Percentiles rank a stretch among this genome's conserved stretches.
Conservation (phyloP, 1,139 yeast species). For the Debaryomyces nepalensis region DNA sequence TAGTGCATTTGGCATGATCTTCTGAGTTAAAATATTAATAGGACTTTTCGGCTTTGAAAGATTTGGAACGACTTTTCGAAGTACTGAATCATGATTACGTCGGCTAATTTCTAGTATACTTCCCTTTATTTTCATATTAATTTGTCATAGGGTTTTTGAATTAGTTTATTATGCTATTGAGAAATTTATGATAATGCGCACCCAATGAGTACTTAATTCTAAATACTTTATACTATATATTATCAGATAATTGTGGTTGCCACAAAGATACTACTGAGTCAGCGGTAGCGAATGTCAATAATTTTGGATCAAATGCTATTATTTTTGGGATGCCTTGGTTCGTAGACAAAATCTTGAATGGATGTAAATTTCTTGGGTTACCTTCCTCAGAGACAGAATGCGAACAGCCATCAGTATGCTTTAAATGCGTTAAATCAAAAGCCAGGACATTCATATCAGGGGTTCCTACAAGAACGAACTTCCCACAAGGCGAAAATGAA, state of each 20-base stretch:
- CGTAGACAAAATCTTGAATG: conserved; percentile 30
- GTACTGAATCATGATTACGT: background rate
- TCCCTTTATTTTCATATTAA: conserved; percentile 3
- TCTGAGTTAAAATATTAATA: background rate
- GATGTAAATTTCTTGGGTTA: conserved; percentile 29
- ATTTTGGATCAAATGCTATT: conserved; percentile 76
- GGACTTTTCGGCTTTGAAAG: background rate
- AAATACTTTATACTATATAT: background rate
- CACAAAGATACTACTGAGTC: conserved; percentile 57
- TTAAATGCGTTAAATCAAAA: conserved; percentile 60
- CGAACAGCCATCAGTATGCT: conserved; percentile 31
- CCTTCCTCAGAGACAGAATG: conserved; percentile 21
- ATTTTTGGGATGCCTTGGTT: conserved; percentile 58
- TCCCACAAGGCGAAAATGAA: conserved; percentile 82
- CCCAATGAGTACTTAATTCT: too few relatives aligned
- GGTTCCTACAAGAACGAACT: conserved; percentile 66
- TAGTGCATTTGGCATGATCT: background rate
- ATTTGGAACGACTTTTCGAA: background rate
- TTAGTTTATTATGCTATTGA: too few relatives aligned
- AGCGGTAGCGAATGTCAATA: conserved; percentile 79
- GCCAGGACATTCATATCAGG: conserved; percentile 60
- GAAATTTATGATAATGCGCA: conserved; percentile 3
- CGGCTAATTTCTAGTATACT: background rate
- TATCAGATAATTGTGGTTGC: conserved; percentile 31
- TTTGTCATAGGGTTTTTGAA: background rate